These are phyloP conservation scores for Vitis cinerea DNA, from an alignment of 164 flowering plant species.

Conservation along the genomic window DNA sequence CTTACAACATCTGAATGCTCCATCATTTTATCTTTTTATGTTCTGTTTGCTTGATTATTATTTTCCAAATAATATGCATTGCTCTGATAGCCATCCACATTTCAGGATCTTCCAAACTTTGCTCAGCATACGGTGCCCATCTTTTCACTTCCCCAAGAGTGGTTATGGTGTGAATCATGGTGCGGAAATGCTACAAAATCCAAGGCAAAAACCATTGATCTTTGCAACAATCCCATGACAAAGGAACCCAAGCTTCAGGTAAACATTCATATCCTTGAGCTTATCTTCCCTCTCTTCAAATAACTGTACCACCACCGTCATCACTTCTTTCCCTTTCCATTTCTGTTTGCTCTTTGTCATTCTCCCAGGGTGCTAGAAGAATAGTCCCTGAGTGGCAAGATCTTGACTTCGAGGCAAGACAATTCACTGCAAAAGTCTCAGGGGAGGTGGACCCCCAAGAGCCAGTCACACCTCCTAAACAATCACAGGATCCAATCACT, in stretches of 20 bases:
- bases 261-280: not conserved
- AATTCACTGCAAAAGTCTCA: slow-evolving; percentile 63
- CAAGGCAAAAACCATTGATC: slow-evolving; percentile 91
- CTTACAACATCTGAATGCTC: no score
- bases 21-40: not conserved
- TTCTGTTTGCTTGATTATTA: not conserved
- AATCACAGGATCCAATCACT: slow-evolving; percentile 8
- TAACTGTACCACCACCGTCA: not conserved
- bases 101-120: slow-evolving; percentile 98
- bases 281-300: not conserved
- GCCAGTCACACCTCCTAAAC: slow-evolving; percentile 18
- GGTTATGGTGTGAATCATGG: slow-evolving; percentile 99
- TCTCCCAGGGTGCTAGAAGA: slow-evolving; percentile 81
- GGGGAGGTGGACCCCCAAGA: slow-evolving; percentile 64
- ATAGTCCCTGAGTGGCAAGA: slow-evolving; percentile 90
- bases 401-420: slow-evolving; percentile 82
- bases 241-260: slow-evolving; percentile 99
- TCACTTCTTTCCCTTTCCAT: not conserved
- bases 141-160: slow-evolving; percentile 93
- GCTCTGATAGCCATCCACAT: slow-evolving; percentile 1
- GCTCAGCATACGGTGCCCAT: slow-evolving; percentile 95
- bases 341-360: not conserved
- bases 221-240: slow-evolving; percentile 99
- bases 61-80: not conserved
- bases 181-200: slow-evolving; percentile 90